Conservation (phyloP, 495 filamentous ascomycete genomes). For the Talaromyces stipitatus region DNA sequence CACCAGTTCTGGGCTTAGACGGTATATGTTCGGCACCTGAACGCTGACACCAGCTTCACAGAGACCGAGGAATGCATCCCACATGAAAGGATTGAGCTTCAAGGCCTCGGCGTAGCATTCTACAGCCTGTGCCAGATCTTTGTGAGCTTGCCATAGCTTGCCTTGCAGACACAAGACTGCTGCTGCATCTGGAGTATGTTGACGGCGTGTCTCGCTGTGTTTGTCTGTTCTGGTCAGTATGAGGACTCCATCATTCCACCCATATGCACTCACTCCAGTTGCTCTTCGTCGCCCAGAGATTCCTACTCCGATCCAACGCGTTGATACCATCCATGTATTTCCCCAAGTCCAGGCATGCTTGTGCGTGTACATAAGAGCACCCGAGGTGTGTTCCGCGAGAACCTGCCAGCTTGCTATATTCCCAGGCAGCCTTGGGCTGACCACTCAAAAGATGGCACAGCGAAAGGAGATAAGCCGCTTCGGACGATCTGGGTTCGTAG, state of each 20-base stretch:
- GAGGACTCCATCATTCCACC: not conserved
- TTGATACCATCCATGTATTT: constrained; percentile 70
- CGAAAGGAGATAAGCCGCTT: constrained; percentile 74
- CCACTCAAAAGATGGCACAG: constrained; percentile 78
- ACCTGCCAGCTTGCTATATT: constrained; percentile 57
- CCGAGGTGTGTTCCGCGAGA: constrained; percentile 67
- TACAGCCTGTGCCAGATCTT: constrained; percentile 72
- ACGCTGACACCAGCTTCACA: constrained; percentile 65
- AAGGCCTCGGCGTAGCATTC: constrained; percentile 80
- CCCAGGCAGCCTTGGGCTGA: constrained; percentile 66
- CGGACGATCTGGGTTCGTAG: constrained; percentile 67
- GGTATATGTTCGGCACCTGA: constrained; percentile 77
- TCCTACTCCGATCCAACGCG: constrained; percentile 68
- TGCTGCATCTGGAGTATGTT: constrained; percentile 72
- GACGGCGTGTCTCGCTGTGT: constrained; percentile 56
- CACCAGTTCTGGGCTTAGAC: constrained; percentile 60
- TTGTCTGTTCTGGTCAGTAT: constrained; percentile 40
- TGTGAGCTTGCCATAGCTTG: constrained; percentile 75
- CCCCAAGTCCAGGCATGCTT: constrained; percentile 74
- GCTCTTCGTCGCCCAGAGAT: constrained; percentile 62
- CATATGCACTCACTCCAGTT: constrained; percentile 52
- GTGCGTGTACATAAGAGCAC: constrained; percentile 86
- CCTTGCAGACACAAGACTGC: constrained; percentile 73
- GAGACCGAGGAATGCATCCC: constrained; percentile 89
- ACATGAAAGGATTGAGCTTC: constrained; percentile 91